A percentile compares a stretch with the other conserved stretches of the same genome.
Evolutionary conservation across 1,284 basidiomycete genomes (phyloP).

Genomic region (Tilletiopsis washingtonensis): DNA sequence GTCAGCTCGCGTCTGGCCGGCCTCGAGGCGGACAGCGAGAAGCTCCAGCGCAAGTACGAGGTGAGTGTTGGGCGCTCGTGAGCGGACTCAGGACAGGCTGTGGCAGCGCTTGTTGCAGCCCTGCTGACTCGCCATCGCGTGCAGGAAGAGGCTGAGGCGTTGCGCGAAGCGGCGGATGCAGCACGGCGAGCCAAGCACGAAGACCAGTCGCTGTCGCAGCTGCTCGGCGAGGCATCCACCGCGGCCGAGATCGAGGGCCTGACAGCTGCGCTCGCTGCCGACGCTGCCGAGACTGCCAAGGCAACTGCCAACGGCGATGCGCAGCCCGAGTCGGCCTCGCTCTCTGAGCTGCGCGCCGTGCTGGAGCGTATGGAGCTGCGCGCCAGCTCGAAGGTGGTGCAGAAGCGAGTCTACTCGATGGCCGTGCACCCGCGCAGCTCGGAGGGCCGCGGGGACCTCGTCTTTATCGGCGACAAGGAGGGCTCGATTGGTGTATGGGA

Average conservation of each 20-base stretch:
- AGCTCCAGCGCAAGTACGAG: slow-evolving; percentile 27
- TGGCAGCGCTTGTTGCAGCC: background rate
- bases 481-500: slow-evolving; percentile 42
- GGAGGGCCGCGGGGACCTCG: slow-evolving; percentile 20
- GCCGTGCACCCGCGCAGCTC: slow-evolving; percentile 33
- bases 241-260: slow-evolving; percentile 14
- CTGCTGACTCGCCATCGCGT: background rate
- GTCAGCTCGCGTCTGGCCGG: background rate
- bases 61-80: background rate
- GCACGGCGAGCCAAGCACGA: slow-evolving; percentile 29
- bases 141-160: slow-evolving; percentile 20
- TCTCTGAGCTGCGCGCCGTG: slow-evolving; percentile 19
- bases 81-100: background rate
- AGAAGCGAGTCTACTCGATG: slow-evolving; percentile 36
- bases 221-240: slow-evolving; percentile 21
- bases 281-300: slow-evolving; percentile 10
- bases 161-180: slow-evolving; percentile 16
- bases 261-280: slow-evolving; percentile 8
- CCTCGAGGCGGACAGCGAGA: slow-evolving; percentile 29
- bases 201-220: slow-evolving; percentile 19
- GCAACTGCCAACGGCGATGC: background rate
- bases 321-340: slow-evolving; percentile 4
- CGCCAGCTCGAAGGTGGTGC: slow-evolving; percentile 26
- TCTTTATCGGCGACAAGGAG: slow-evolving; percentile 44
- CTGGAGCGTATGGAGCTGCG: slow-evolving; percentile 34